Evolutionary conservation across 148 eudicot species (phyloP).

Genomic region (Oxyria digyna): DNA sequence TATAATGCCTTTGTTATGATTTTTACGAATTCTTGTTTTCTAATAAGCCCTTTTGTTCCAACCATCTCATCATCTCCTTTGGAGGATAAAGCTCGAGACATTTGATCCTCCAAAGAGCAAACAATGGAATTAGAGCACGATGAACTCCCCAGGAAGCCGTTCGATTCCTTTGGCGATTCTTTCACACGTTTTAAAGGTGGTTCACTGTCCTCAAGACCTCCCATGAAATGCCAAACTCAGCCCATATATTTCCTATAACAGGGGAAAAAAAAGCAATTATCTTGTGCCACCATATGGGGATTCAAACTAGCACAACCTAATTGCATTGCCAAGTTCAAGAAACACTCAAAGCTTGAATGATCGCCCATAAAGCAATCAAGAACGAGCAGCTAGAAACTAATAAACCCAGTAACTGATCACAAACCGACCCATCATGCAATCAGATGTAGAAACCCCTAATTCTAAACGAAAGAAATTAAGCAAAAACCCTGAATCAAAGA

Average conservation of each 20-base stretch:
- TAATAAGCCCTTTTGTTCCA: slow-evolving; percentile 58
- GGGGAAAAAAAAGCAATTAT: neutral
- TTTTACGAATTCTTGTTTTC: slow-evolving; percentile 51
- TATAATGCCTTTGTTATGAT: slow-evolving; percentile 61
- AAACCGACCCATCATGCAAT: neutral
- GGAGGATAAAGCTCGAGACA: slow-evolving; percentile 57
- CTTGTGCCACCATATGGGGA: neutral
- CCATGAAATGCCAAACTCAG: slow-evolving; percentile 58
- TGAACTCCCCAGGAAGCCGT: slow-evolving; percentile 21
- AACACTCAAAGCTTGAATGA: neutral
- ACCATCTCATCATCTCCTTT: slow-evolving; percentile 54
- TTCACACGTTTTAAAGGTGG: slow-evolving; percentile 48
- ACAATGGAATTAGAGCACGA: slow-evolving; percentile 18
- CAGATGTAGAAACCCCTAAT: neutral
- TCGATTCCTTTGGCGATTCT: slow-evolving; percentile 30
- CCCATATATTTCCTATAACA: slow-evolving; percentile 29
- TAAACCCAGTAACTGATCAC: neutral
- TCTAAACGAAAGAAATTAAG: neutral
- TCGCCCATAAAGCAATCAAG: neutral
- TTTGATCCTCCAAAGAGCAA: slow-evolving; percentile 33
- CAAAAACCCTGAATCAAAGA: neutral
- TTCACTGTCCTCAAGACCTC: slow-evolving; percentile 47
- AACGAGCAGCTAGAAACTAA: neutral
- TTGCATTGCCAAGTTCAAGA: neutral
- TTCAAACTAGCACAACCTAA: neutral